phyloP scores from a whole-genome alignment of 1,139 yeast species.

The Kodamaea sp. region DNA sequence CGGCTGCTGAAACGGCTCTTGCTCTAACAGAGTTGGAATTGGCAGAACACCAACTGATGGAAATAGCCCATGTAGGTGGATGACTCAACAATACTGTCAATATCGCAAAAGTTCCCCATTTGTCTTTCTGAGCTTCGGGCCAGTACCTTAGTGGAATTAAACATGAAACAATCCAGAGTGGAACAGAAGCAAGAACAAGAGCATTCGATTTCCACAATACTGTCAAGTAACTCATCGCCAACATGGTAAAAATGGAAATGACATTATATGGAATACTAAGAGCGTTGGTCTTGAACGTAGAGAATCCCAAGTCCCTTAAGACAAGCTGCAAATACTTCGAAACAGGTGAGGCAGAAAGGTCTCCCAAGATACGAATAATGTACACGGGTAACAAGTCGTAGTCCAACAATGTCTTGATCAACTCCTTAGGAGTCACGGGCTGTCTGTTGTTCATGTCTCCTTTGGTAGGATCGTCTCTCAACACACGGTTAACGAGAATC shows the following conservation, averaged over 20 bases:
- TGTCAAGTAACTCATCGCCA: slow-evolving; percentile 13
- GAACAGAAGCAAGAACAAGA: slow-evolving; percentile 11
- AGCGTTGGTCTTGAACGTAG: slow-evolving; percentile 21
- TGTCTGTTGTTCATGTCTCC: slow-evolving; percentile 38
- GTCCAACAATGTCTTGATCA: slow-evolving; percentile 22
- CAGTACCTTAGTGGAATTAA: slow-evolving; percentile 19
- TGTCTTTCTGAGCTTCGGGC: slow-evolving; percentile 18
- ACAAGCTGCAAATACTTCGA: slow-evolving; percentile 17
- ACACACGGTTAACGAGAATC: slow-evolving; percentile 30
- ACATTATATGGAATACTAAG: slow-evolving; percentile 21
- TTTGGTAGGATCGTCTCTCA: slow-evolving; percentile 35
- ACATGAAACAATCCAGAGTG: slow-evolving; percentile 14
- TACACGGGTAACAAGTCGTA: slow-evolving; percentile 27
- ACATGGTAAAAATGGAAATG: slow-evolving; percentile 16
- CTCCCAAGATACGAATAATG: slow-evolving; percentile 18
- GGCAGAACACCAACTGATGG: slow-evolving; percentile 19
- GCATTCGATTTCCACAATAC: slow-evolving; percentile 16
- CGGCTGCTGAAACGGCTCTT: slow-evolving; percentile 20
- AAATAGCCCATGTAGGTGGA: slow-evolving; percentile 15
- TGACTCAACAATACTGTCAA: slow-evolving; percentile 17
- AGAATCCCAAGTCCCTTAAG: slow-evolving; percentile 20
- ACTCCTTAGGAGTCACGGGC: slow-evolving; percentile 24
- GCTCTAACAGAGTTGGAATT: slow-evolving; percentile 19
- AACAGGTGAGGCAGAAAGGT: slow-evolving; percentile 16
- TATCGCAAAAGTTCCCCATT: slow-evolving; percentile 22